A percentile compares a stretch with the other conserved stretches of the same genome.
phyloP scores from a whole-genome alignment of 2,329 filamentous ascomycete genomes.

The Aspergillus carbonarius region DNA sequence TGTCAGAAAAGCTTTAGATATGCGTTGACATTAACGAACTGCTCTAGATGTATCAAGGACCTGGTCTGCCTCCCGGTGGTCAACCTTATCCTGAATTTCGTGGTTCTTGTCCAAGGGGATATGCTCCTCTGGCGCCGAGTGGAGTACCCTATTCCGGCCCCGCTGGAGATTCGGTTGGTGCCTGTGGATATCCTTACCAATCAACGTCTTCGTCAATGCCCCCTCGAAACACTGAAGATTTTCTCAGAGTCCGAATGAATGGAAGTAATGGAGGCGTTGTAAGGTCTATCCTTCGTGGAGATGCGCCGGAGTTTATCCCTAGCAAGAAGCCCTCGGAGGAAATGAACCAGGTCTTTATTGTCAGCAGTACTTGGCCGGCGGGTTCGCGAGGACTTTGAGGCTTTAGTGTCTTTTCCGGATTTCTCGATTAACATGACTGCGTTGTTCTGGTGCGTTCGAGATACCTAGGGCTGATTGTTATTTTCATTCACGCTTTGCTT shows the following conservation, averaged over 20 bases:
- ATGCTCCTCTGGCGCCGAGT: too few species aligned
- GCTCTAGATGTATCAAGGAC: background rate
- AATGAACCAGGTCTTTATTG: constrained; percentile 1
- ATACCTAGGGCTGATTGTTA: background rate
- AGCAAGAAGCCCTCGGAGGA: background rate
- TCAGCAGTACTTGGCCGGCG: background rate
- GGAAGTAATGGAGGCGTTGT: background rate
- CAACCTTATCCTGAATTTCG: background rate
- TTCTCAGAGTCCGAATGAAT: background rate
- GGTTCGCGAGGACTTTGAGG: background rate
- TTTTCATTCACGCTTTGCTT: background rate
- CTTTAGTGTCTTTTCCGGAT: background rate
- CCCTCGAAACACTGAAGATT: background rate
- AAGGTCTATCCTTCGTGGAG: constrained; percentile 18
- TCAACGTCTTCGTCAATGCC: background rate
- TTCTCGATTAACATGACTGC: background rate
- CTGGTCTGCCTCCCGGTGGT: background rate
- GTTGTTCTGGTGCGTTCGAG: background rate
- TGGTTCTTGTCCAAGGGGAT: background rate
- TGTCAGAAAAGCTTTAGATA: background rate
- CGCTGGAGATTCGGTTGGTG: too few species aligned
- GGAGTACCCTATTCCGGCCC: too few species aligned
- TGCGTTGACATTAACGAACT: background rate
- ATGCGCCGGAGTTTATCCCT: constrained; percentile 25
- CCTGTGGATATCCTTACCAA: too few species aligned